phyloP scores from a whole-genome alignment of 345 rosid genomes.

The Anacardium occidentale region DNA sequence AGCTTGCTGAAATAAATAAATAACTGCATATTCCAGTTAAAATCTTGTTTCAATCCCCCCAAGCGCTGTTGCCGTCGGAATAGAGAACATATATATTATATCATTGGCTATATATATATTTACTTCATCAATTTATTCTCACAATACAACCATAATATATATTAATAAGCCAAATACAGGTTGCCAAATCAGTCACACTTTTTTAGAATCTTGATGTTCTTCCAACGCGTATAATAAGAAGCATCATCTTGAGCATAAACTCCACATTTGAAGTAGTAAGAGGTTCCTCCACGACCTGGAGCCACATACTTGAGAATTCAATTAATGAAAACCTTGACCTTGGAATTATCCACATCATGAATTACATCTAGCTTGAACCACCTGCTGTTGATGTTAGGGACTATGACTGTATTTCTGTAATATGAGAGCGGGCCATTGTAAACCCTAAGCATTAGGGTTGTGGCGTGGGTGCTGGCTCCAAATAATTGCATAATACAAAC shows the following conservation, averaged over 20 bases:
- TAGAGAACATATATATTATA: no score
- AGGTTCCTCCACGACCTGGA: constrained; percentile 20
- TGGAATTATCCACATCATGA: constrained; percentile 28
- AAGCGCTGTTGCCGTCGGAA: no score
- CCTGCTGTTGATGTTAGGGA: constrained; percentile 17
- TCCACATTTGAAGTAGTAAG: constrained; percentile 38
- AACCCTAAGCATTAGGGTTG: constrained; percentile 34
- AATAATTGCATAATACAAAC: constrained; percentile 40
- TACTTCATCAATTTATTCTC: no score
- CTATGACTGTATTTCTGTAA: constrained; percentile 20
- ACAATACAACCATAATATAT: not conserved
- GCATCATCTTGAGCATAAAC: constrained; percentile 27
- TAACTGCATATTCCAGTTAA: no score
- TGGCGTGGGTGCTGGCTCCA: constrained; percentile 25
- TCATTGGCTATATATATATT: no score
- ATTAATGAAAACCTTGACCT: constrained; percentile 29
- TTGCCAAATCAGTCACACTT: not conserved
- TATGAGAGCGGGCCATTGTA: constrained; percentile 31
- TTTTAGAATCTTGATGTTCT: constrained; percentile 23
- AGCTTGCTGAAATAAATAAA: no score
- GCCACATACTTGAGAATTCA: constrained; percentile 20
- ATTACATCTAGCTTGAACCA: constrained; percentile 40
- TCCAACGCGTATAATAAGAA: constrained; percentile 36
- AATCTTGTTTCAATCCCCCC: no score
- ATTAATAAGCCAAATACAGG: no score